Evolutionary conservation across 495 filamentous ascomycete species (phyloP), one percentile per base, ranked within the genome.

Genomic region (Talaromyces liani): DNA sequence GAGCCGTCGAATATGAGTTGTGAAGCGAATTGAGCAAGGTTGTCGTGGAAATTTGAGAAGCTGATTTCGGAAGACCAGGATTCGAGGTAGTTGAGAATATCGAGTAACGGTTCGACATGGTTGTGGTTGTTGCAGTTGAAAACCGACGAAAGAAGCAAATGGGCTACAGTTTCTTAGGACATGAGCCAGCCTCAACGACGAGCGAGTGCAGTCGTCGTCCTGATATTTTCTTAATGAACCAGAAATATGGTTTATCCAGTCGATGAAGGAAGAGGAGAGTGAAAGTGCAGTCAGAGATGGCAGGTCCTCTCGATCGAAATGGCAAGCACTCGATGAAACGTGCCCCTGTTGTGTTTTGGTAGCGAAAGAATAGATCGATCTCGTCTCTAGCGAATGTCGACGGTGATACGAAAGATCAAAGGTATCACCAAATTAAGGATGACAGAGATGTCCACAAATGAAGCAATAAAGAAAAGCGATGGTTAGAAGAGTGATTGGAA

Each of bases 11-110:
- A 73, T 96, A 97, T 67, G 87, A 87, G 60, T 89, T 93, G 74
- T 98, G 92, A 25, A 97, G 83, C 62, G 92, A 86, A 74, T 97
- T 96, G 58, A 98, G 84, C 27, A 98, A 82, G 1, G 91, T 93
- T 7, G 92, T 93, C 4, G 95, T 97, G 8, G 94, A 96, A 25
- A 98, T 86, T 69, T 96, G 92, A 29, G 84, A 75, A 4, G 88
- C 81, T 64, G 90, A 88, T 67, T 88, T 87, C 56, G 82, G 82
- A 49, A 79, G 82, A 33, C 80, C 79, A 61, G 73, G 73, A 25
- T 85, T 84, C 56, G 91, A 92, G 66, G 84, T 80, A 69, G 82
- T 88, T 60, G 93, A 97, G 73, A 90, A 95, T 74, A 90, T 86
- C 31, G 93, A 96, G 79, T 90, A 89, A 67, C 93, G 90, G 74